phyloP scores from a whole-genome alignment of 108 stramenopile genomes.

The Fragilaria radians region DNA sequence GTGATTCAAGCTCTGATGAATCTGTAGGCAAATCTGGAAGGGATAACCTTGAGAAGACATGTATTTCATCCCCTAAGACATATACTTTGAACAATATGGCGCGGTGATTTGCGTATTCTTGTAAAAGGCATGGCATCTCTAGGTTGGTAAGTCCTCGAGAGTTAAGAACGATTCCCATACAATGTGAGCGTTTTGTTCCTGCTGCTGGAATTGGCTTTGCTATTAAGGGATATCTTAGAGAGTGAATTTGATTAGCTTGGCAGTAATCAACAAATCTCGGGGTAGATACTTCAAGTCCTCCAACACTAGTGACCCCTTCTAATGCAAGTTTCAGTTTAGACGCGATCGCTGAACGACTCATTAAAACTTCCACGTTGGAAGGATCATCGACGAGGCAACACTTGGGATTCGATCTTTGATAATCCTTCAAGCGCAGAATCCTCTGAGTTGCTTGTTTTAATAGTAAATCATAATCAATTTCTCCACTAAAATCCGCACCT shows the following conservation, averaged over 20 bases:
- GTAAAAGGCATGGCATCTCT: conserved; percentile 44
- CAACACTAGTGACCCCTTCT: conserved; percentile 31
- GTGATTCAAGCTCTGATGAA: conserved; percentile 13
- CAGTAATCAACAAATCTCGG: conserved; percentile 36
- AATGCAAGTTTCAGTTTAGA: conserved; percentile 46
- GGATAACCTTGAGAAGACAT: conserved; percentile 63
- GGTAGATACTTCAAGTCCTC: conserved; percentile 58
- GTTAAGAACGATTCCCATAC: conserved; percentile 64
- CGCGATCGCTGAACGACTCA: conserved; percentile 75
- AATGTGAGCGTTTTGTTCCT: conserved; percentile 73
- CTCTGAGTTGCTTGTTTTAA: conserved; percentile 40
- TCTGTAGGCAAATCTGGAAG: conserved; percentile 64
- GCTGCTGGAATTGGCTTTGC: conserved; percentile 81
- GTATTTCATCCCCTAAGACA: conserved; percentile 72
- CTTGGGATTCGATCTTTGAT: conserved; percentile 46
- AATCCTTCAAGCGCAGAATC: conserved; percentile 56
- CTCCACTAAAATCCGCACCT: conserved; percentile 6
- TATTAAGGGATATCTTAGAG: conserved; percentile 61
- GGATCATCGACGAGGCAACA: conserved; percentile 79
- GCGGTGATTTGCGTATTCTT: conserved; percentile 84
- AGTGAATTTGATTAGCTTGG: background rate
- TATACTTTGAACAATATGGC: conserved; percentile 80
- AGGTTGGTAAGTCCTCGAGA: conserved; percentile 36
- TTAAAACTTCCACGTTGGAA: conserved; percentile 52
- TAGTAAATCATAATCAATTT: background rate